Conservation (phyloP, 768 basidiomycete genomes). For the Kwoniella botswanensis region DNA sequence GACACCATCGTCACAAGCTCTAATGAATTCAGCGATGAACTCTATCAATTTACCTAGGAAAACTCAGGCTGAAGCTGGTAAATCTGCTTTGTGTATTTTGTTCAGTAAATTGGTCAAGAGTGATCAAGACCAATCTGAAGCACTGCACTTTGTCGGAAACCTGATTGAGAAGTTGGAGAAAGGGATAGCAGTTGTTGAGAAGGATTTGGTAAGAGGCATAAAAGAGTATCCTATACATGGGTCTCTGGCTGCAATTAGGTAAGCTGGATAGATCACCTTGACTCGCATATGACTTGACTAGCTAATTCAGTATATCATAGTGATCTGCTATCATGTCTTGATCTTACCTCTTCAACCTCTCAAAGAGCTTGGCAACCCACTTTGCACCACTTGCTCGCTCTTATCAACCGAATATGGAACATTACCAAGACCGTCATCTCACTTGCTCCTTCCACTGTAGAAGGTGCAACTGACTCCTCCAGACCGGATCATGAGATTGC, state of each 20-base stretch:
- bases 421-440: conserved; percentile 46
- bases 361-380: conserved; percentile 24
- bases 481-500: conserved; percentile 55
- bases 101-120: conserved; percentile 38
- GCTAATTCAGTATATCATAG: conserved; percentile 17
- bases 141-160: conserved; percentile 27
- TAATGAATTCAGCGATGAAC: conserved; percentile 39
- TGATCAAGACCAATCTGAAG: neutral
- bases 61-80: conserved; percentile 56
- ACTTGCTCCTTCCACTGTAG: conserved; percentile 23
- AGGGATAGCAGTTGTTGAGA: conserved; percentile 34
- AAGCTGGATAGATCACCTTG: conserved; percentile 4
- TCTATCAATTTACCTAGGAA: conserved; percentile 48
- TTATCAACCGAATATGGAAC: conserved; percentile 45
- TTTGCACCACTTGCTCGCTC: conserved; percentile 25
- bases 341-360: neutral
- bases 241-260: conserved; percentile 46
- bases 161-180: conserved; percentile 35
- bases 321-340: conserved; percentile 33
- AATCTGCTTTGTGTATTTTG: conserved; percentile 45
- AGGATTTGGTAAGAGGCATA: conserved; percentile 41
- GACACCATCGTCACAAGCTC: conserved; percentile 18
- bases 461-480: conserved; percentile 5
- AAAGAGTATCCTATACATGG: conserved; percentile 52
- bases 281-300: too few relatives aligned